Evolutionary conservation across 2,329 filamentous ascomycete genomes (phyloP).

Genomic region (Neocatenulostroma microsporum): DNA sequence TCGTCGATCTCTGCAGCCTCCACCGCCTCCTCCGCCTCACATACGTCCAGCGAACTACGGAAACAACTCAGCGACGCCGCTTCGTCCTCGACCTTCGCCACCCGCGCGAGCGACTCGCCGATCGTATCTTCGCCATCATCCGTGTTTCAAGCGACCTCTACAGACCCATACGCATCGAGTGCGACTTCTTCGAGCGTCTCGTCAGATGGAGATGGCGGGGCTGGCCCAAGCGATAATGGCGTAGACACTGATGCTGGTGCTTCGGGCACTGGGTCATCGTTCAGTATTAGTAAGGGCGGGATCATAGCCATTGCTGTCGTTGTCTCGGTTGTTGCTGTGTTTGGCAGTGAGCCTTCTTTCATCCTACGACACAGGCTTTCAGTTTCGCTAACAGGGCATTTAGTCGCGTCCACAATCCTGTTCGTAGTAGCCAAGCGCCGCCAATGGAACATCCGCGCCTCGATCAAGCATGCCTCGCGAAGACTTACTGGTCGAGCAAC

Average conservation of each 20-base stretch:
- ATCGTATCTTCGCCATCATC: neutral
- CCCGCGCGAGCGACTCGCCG: neutral
- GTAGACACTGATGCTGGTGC: constrained; percentile 49
- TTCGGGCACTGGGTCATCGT: constrained; percentile 49
- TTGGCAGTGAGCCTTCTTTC: constrained; percentile 57
- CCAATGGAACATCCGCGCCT: constrained; percentile 72
- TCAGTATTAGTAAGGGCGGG: constrained; percentile 59
- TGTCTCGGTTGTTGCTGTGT: constrained; percentile 52
- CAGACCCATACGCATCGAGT: constrained; percentile 1
- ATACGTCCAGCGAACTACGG: neutral
- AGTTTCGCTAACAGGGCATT: constrained; percentile 23
- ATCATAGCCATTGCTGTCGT: constrained; percentile 68
- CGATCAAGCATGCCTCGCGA: constrained; percentile 56
- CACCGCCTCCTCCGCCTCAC: neutral
- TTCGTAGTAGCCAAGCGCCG: constrained; percentile 78
- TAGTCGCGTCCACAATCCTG: constrained; percentile 58
- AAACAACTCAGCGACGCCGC: too few relatives aligned
- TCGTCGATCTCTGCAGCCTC: constrained; percentile 2
- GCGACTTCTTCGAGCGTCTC: too few relatives aligned
- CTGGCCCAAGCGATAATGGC: constrained; percentile 1
- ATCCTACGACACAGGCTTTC: neutral
- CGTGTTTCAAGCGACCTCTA: neutral
- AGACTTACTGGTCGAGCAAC: constrained; percentile 38
- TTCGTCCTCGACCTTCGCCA: constrained; percentile 1
- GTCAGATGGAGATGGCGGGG: neutral